phyloP scores from a whole-genome alignment of 2,329 filamentous ascomycete genomes.

The Fusarium sp. region DNA sequence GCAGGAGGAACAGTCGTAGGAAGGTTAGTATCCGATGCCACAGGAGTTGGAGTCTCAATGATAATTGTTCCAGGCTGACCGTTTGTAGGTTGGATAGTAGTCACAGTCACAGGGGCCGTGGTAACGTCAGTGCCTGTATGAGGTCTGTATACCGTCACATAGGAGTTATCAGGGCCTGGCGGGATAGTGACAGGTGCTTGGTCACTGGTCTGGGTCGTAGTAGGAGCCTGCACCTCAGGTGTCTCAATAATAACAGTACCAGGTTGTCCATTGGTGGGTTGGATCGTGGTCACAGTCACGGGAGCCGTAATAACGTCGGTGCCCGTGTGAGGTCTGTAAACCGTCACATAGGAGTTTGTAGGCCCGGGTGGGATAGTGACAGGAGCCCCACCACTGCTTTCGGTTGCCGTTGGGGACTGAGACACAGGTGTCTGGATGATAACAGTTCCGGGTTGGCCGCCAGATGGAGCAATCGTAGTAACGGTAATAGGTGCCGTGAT shows the following conservation, averaged over 20 bases:
- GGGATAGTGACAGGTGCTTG: constrained; percentile 16
- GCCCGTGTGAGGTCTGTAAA: constrained; percentile 34
- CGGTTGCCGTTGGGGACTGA: not conserved
- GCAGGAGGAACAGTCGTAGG: constrained; percentile 2
- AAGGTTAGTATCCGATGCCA: not conserved
- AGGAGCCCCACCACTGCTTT: not conserved
- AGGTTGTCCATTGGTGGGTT: constrained; percentile 16
- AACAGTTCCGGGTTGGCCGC: constrained; percentile 26
- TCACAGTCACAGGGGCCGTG: not conserved
- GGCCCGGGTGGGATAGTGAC: constrained; percentile 31
- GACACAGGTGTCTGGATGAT: constrained; percentile 29
- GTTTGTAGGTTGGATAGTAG: constrained; percentile 4
- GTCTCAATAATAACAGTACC: constrained; percentile 37
- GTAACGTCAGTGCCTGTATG: constrained; percentile 1
- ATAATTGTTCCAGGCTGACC: constrained; percentile 13
- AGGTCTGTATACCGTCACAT: constrained; percentile 11
- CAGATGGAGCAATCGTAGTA: constrained; percentile 26
- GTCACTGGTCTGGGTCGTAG: not conserved
- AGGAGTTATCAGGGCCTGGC: not conserved
- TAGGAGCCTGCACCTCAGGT: constrained; percentile 5
- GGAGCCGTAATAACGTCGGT: constrained; percentile 23
- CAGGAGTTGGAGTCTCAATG: constrained; percentile 5
- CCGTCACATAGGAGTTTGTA: constrained; percentile 26
- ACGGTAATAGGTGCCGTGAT: constrained; percentile 23
- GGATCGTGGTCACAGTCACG: constrained; percentile 31